Base-by-base conservation (phyloP, 148 eudicot species). In the Arbutus unedo region DNA sequence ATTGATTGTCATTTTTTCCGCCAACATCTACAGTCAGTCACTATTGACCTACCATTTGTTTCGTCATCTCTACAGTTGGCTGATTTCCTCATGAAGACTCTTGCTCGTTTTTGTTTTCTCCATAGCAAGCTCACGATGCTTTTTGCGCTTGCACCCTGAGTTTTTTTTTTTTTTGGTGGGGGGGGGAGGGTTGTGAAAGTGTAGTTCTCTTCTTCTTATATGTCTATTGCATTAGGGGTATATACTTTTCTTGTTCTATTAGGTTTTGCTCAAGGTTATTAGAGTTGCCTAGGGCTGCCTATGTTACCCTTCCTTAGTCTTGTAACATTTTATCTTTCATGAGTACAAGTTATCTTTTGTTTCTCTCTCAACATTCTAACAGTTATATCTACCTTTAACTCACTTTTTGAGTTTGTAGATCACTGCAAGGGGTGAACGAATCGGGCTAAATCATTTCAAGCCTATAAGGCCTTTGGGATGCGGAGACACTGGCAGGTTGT, bases 401-500 rank as follows among this genome's bases (percentile, higher is more conserved):
- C 48, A 66, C 43, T 23, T 19, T 80, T 64, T 13, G 53, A 9
- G 16, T 71, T 84, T 87, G 76, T 59, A 92, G 99, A 81, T 96
- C 82, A 92, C 95, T 54, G 92, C 85, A 70, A 79, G 74, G 66
- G 94, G 98, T 85, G 93, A 85, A 82, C 91, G 76, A 85, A 88
- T 96, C 82, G 95, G 95, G 78, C 84, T 96, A 73, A 84, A 93
- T 84, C 97, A 96, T 85, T 92, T 96, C 89, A 94, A 90, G 86
- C 99, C 99, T 51, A 88, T 96, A 81, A 91, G 91, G 80, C 99
- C 99, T 74, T 85, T 96, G 93, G 99, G 99, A 80, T 93, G 92
- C 86, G 99, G 99, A 86, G 99, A 96, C 83, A 96, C 98, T 79
- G 99, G 99, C 86, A 96, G 98, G 98, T 94, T 85, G 16, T 54